Evolutionary conservation across 257 asterid species (phyloP).

Genomic region (Primulina huaijiensis): DNA sequence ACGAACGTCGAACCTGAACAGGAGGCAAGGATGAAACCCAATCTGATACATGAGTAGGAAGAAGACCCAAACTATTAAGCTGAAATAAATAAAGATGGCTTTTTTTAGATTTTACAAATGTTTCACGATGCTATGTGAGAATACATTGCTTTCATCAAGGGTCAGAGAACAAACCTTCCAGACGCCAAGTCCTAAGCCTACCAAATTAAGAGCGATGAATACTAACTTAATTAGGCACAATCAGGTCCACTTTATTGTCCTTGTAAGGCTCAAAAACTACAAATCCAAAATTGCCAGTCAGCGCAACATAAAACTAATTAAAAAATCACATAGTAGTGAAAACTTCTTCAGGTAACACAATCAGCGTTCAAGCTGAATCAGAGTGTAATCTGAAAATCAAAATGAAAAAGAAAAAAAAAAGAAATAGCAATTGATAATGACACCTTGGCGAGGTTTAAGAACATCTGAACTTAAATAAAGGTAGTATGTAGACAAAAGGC

Average conservation of each 20-base stretch:
- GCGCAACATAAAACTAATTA: conserved; percentile 1
- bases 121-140: not conserved
- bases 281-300: conserved; percentile 24
- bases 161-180: conserved; percentile 71
- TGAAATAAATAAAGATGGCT: conserved; percentile 34
- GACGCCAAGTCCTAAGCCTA: conserved; percentile 79
- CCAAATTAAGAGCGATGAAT: conserved; percentile 80
- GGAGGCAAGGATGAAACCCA: conserved; percentile 99
- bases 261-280: conserved; percentile 94
- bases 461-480: not conserved
- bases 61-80: conserved; percentile 96
- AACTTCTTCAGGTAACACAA: not conserved
- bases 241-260: conserved; percentile 83
- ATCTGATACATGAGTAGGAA: conserved; percentile 92
- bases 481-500: not conserved
- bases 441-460: not conserved
- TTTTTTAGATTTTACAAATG: conserved; percentile 17
- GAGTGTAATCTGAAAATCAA: conserved; percentile 6
- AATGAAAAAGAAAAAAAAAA: not conserved
- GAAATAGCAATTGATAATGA: not conserved
- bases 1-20: conserved; percentile 63
- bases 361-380: conserved; percentile 9
- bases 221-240: conserved; percentile 69
- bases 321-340: not conserved
- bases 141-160: not conserved